Percentiles rank a stretch among this genome's conserved stretches.
Evolutionary conservation across 768 basidiomycete genomes (phyloP).

Genomic region (Cytidiella melzeri): DNA sequence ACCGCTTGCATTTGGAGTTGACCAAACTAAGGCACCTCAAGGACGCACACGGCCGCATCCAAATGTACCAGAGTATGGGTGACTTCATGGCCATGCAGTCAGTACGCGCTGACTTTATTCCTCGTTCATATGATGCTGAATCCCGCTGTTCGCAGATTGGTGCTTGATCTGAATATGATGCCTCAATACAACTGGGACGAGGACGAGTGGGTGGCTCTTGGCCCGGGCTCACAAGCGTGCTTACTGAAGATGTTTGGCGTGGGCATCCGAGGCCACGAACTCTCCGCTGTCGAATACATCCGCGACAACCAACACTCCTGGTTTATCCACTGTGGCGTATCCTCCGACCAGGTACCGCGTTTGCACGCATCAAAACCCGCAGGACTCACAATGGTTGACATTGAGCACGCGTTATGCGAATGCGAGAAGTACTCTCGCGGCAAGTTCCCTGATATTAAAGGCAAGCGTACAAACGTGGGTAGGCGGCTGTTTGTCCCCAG

Average conservation of each 20-base stretch:
- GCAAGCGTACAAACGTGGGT: slow-evolving; percentile 31
- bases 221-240: slow-evolving; percentile 61
- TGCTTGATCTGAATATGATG: slow-evolving; percentile 33
- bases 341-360: slow-evolving; percentile 20
- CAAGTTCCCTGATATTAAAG: slow-evolving; percentile 40
- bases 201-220: slow-evolving; percentile 64
- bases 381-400: slow-evolving; percentile 55
- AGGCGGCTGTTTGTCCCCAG: neutral
- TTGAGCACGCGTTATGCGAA: slow-evolving; percentile 78
- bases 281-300: slow-evolving; percentile 60
- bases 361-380: slow-evolving; percentile 13
- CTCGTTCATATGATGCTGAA: neutral
- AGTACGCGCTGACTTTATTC: slow-evolving; percentile 24
- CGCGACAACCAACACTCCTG: slow-evolving; percentile 51
- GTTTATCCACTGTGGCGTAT: slow-evolving; percentile 49
- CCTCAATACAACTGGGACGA: slow-evolving; percentile 50
- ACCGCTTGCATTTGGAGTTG: slow-evolving; percentile 44
- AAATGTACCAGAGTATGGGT: slow-evolving; percentile 68
- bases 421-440: slow-evolving; percentile 70
- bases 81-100: slow-evolving; percentile 70
- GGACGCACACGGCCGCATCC: slow-evolving; percentile 52
- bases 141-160: slow-evolving; percentile 20
- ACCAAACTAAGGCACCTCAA: slow-evolving; percentile 45
- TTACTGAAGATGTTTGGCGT: slow-evolving; percentile 62
- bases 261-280: slow-evolving; percentile 36